A percentile compares a stretch with the other conserved stretches of the same genome.
These are phyloP conservation scores for Tolypocladium sp. DNA, from an alignment of 2,329 filamentous ascomycete genomes.

Conservation along the genomic window DNA sequence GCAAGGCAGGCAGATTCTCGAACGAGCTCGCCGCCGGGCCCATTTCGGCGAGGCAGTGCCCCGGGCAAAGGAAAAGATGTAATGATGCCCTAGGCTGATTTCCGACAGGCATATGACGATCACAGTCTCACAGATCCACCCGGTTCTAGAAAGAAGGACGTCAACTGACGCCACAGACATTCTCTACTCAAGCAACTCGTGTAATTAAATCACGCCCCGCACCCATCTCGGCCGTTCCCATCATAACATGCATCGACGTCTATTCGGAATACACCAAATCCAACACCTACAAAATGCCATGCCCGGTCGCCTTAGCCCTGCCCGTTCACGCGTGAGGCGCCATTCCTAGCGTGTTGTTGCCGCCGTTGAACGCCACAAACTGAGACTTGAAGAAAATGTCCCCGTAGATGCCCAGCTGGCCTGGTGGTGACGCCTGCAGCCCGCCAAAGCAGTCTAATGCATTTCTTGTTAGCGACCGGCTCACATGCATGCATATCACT, in stretches of 20 bases:
- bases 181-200: background rate
- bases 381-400: constrained; percentile 55
- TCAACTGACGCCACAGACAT: background rate
- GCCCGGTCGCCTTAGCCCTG: background rate
- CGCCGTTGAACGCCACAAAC: constrained; percentile 48
- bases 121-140: too few species aligned
- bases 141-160: too few species aligned
- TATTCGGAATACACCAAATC: background rate
- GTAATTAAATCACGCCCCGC: background rate
- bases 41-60: background rate
- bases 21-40: background rate
- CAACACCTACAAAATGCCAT: background rate
- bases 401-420: constrained; percentile 50
- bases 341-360: constrained; percentile 44
- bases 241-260: background rate
- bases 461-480: background rate
- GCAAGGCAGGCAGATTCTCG: background rate
- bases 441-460: constrained; percentile 48
- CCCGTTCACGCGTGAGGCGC: constrained; percentile 20
- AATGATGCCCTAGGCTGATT: too few species aligned
- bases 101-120: background rate
- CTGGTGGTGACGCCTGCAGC: constrained; percentile 47
- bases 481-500: constrained; percentile 24
- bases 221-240: background rate
- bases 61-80: too few species aligned